Base-by-base conservation (phyloP, 495 filamentous ascomycete genomes). In the Penicillium cinerascens region DNA sequence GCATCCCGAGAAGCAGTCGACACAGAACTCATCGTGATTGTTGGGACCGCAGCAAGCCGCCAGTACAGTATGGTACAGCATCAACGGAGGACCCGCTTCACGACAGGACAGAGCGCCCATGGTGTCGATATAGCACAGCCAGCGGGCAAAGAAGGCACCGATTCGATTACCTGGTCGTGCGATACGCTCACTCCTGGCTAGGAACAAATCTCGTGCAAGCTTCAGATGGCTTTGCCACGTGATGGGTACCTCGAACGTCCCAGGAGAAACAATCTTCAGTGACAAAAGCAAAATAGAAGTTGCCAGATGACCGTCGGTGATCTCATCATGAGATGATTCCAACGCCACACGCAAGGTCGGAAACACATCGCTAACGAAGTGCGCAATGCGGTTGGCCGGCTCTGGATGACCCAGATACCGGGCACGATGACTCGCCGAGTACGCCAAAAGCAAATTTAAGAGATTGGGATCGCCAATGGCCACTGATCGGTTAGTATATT, bases 271-370 rank as follows among this genome's bases (percentile, higher is more conserved):
- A 38, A 95, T 95, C 57, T 95, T 87, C 42, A 93, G 74, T 1
- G 89, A 92, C 6, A 89, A 80, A 27, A 95, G 75, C 87, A 95
- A 89, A 49, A 95, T 91, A 3, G 89, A 87, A 0, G 90, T 89
- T 9, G 90, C 88, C 17, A 95, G 75, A 55, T 87, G 89, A 35
- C 81, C 80, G 61, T 91, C 83, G 17, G 86, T 84, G 40, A 89
- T 84, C 11, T 85, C 81, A 54, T 86, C 76, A 27, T 67, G 63
- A 1, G 74, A 60, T 9, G 65, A 65, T 57, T 82, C 78, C 22
- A 93, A 74, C 8, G 87, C 86, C 29, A 82, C 64, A 25, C 86
- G 80, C 20, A 95, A 78, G 18, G 83, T 79, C 0, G 86, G 85
- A 51, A 95, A 89, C 11, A 92, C 87, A 55, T 88, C 81, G 63